Percentiles rank a stretch among this genome's conserved stretches.
Conservation (phyloP, 2,329 filamentous ascomycete species). For the Diaporthe vexans region DNA sequence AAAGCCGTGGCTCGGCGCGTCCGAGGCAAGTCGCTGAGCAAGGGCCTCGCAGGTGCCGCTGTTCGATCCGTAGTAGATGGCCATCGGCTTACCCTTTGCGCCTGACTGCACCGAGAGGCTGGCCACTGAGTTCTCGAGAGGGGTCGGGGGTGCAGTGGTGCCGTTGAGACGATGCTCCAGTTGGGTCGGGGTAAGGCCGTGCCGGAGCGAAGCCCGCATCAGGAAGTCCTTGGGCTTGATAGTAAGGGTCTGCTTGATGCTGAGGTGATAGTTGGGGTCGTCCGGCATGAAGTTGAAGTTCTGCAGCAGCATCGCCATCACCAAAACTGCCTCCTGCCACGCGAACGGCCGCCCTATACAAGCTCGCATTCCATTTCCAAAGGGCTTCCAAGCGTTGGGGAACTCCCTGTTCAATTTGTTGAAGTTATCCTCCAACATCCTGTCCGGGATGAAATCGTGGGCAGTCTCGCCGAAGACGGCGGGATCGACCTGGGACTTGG, state of each 20-base stretch:
- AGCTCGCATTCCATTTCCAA: conserved; percentile 69
- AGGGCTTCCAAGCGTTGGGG: conserved; percentile 78
- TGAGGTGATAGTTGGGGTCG: conserved; percentile 71
- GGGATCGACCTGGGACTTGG: conserved; percentile 72
- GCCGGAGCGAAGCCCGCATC: conserved; percentile 72
- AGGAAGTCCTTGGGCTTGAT: conserved; percentile 75
- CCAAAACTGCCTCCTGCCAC: conserved; percentile 78
- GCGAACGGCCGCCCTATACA: conserved; percentile 83
- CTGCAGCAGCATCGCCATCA: conserved; percentile 75
- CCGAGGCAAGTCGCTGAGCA: conserved; percentile 71
- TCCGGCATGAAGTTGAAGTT: conserved; percentile 77
- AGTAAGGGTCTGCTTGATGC: conserved; percentile 70
- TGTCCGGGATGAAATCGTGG: conserved; percentile 76
- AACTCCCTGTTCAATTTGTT: conserved; percentile 71
- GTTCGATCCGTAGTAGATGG: conserved; percentile 79
- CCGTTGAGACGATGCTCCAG: conserved; percentile 62
- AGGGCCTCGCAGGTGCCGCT: conserved; percentile 80
- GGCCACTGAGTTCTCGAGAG: conserved; percentile 60
- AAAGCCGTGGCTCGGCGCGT: conserved; percentile 73
- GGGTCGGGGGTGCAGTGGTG: conserved; percentile 44
- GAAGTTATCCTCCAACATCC: conserved; percentile 80
- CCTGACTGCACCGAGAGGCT: conserved; percentile 55
- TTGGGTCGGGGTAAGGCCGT: conserved; percentile 67
- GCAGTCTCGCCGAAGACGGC: conserved; percentile 76
- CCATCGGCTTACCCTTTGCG: conserved; percentile 60